Base-by-base conservation (phyloP, 352 stramenopile species). In the Thalassiosira livingstoniorum region DNA sequence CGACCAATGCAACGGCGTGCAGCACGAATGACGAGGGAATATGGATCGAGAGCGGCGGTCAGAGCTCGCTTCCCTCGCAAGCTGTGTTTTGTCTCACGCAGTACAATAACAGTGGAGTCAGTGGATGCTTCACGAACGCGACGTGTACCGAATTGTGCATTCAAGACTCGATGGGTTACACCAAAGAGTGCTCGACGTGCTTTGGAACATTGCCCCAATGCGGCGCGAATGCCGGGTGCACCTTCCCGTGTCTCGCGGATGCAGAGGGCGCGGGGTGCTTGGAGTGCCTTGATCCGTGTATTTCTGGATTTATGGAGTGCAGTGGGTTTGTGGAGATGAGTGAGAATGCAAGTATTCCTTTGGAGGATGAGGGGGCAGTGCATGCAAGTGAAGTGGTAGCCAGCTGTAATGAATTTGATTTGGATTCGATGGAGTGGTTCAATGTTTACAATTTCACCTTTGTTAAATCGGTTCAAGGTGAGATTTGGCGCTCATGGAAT, bases 371-470 rank as follows among this genome's bases (percentile, higher is more conserved):
- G 31, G 47, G 4, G 5, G 51, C 35, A 42, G 25, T 43, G 25
- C 1, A 62, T 54, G 27, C 23, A 13, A 78, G 27, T 21, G 25
- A 51, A 27, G n/a, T n/a, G n/a, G n/a, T n/a, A n/a, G n/a, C n/a
- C n/a, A n/a, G 47, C 37, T 87, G 75, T 61, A 82, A 85, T 62
- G n/a, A 69, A 31, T 84, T 74, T n/a, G 75, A 84, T 47, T 31
- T 85, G 15, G 54, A 66, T 23, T 23, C 31, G 11, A 77, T 85
- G 23, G 47, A 47, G 21, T 88, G 82, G 82, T 89, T 82, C 39
- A 67, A 7, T 15, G 81, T 75, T 11, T 90, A 90, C 68, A 71
- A 83, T 31, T 43, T 90, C 7, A 81, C 77, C 0, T 90, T 88
- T 53, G 21, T 88, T 4, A 68, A 74, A 35, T 18, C 7, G 7